Conservation (phyloP, 495 filamentous ascomycete species). For the Pyrenopolyporus hunteri region DNA sequence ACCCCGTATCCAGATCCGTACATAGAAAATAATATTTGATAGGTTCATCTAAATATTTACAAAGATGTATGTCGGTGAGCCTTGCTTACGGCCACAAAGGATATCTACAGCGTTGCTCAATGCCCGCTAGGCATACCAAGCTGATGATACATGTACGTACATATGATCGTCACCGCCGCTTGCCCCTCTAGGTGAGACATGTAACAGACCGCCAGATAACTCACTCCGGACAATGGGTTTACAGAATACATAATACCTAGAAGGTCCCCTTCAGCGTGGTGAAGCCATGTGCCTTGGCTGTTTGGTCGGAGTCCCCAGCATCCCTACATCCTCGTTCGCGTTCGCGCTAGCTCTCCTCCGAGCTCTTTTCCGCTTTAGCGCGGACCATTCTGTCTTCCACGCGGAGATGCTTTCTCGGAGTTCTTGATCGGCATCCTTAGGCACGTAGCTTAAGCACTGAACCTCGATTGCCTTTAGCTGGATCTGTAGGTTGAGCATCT, state of each 20-base stretch:
- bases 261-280: conserved; percentile 9
- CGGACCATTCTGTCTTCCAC: conserved; percentile 53
- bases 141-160: conserved; percentile 1
- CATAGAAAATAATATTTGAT: neutral
- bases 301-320: conserved; percentile 18
- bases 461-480: conserved; percentile 61
- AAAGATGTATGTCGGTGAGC: conserved; percentile 15
- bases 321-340: conserved; percentile 14
- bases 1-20: no score
- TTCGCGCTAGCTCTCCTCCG: conserved; percentile 25
- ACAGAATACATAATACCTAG: conserved; percentile 1
- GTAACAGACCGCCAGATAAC: conserved; percentile 19
- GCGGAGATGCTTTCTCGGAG: conserved; percentile 51
- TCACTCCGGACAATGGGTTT: conserved; percentile 23
- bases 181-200: conserved; percentile 15
- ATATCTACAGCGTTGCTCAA: neutral
- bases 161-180: conserved; percentile 19
- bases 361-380: conserved; percentile 39
- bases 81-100: neutral
- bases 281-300: conserved; percentile 12
- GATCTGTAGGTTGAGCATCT: conserved; percentile 59
- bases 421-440: conserved; percentile 48
- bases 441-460: conserved; percentile 51
- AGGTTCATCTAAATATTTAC: neutral
- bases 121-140: conserved; percentile 8